These are phyloP conservation scores for Persicaria tinctoria DNA, from an alignment of 148 eudicot species.

Conservation along the genomic window DNA sequence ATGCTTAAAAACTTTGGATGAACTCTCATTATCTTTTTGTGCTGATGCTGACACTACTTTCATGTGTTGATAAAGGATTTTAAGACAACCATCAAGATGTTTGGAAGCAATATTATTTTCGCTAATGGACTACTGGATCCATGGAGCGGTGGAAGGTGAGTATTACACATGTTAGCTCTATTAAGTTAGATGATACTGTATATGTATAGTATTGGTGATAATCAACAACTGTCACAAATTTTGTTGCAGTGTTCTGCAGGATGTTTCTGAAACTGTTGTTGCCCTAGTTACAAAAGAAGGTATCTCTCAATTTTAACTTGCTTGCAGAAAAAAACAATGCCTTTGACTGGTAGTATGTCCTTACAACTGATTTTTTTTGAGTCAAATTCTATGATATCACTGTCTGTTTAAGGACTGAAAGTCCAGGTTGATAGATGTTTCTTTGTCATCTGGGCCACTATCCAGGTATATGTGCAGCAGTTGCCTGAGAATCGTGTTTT, in stretches of 20 bases:
- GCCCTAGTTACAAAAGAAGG: slow-evolving; percentile 83
- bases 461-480: background rate
- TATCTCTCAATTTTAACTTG: slow-evolving; percentile 15
- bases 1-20: no score
- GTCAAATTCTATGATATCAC: background rate
- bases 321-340: background rate
- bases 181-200: background rate
- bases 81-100: slow-evolving; percentile 36
- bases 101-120: slow-evolving; percentile 82
- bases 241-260: slow-evolving; percentile 68
- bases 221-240: slow-evolving; percentile 8
- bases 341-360: background rate
- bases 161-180: background rate
- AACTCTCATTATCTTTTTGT: background rate
- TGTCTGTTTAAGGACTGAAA: no score
- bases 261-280: slow-evolving; percentile 59
- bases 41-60: background rate
- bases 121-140: slow-evolving; percentile 85
- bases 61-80: slow-evolving; percentile 41
- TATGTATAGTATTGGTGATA: background rate
- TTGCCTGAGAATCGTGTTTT: background rate
- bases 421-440: background rate
- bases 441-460: background rate
- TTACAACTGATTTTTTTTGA: background rate
- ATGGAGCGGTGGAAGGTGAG: slow-evolving; percentile 92